These are phyloP conservation scores for Jackrogersella minutella DNA, from an alignment of 495 filamentous ascomycete species.

Conservation along the genomic window DNA sequence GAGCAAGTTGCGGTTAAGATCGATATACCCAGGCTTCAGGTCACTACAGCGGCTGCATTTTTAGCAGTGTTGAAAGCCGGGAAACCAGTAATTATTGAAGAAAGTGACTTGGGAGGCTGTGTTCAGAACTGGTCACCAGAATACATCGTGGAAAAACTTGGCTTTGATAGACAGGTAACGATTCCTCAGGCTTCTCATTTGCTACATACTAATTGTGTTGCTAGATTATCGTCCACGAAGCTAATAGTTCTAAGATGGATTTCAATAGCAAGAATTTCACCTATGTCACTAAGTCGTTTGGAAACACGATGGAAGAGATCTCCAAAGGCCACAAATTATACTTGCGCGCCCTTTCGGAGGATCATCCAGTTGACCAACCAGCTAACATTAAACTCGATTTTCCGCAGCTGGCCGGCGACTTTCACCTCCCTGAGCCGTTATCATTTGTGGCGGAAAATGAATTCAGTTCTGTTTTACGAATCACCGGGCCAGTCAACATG, in stretches of 20 bases:
- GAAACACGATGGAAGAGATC: slow-evolving; percentile 71
- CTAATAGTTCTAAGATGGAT: slow-evolving; percentile 71
- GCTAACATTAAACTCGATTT: slow-evolving; percentile 76
- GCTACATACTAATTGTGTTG: slow-evolving; percentile 33
- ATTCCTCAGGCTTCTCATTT: slow-evolving; percentile 14
- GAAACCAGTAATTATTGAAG: slow-evolving; percentile 72
- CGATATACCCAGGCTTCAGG: slow-evolving; percentile 57
- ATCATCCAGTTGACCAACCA: slow-evolving; percentile 71
- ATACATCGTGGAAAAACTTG: slow-evolving; percentile 71
- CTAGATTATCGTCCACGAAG: slow-evolving; percentile 75
- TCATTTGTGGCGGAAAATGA: slow-evolving; percentile 63
- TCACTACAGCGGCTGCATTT: slow-evolving; percentile 66
- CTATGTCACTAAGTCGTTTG: slow-evolving; percentile 74
- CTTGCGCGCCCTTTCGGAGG: slow-evolving; percentile 74
- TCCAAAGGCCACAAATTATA: slow-evolving; percentile 70
- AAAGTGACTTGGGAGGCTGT: slow-evolving; percentile 72
- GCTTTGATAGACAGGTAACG: slow-evolving; percentile 67
- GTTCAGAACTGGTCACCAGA: slow-evolving; percentile 70
- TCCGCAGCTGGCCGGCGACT: slow-evolving; percentile 71
- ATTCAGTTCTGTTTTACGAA: slow-evolving; percentile 82
- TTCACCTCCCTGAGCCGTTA: slow-evolving; percentile 71
- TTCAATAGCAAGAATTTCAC: slow-evolving; percentile 84
- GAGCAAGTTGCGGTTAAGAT: slow-evolving; percentile 23
- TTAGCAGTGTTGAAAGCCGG: slow-evolving; percentile 62
- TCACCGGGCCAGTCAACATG: slow-evolving; percentile 85